These are phyloP conservation scores for Beauveria sp. DNA, from an alignment of 2,329 filamentous ascomycete species.

Conservation along the genomic window DNA sequence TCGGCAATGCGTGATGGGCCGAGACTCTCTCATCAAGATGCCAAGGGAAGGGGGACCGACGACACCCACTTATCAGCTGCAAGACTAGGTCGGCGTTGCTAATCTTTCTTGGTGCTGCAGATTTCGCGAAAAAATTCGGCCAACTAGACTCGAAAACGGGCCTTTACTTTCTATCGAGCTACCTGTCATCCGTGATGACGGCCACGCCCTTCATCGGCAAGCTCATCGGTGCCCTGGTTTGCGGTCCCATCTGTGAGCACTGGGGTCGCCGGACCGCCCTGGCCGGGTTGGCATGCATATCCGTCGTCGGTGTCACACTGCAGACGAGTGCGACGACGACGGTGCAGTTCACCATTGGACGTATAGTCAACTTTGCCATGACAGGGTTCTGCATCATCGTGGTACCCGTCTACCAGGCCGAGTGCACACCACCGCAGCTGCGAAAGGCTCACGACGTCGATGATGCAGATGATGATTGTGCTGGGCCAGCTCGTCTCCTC, in stretches of 20 bases:
- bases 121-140: slow-evolving; percentile 19
- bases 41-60: neutral
- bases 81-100: neutral
- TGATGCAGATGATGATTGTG: slow-evolving; percentile 22
- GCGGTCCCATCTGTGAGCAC: slow-evolving; percentile 18
- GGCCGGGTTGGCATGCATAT: slow-evolving; percentile 15
- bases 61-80: neutral
- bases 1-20: neutral
- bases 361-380: slow-evolving; percentile 23
- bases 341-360: slow-evolving; percentile 23
- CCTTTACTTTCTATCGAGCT: slow-evolving; percentile 15
- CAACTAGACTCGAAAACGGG: slow-evolving; percentile 14
- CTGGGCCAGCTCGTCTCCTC: slow-evolving; percentile 20
- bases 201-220: slow-evolving; percentile 20
- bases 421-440: slow-evolving; percentile 18
- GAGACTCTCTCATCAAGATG: neutral
- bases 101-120: neutral
- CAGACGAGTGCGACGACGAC: slow-evolving; percentile 22
- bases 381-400: slow-evolving; percentile 25
- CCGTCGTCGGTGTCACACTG: slow-evolving; percentile 19
- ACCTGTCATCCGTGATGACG: slow-evolving; percentile 20
- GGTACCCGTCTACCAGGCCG: slow-evolving; percentile 24
- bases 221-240: slow-evolving; percentile 5
- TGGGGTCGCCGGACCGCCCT: slow-evolving; percentile 20
- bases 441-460: slow-evolving; percentile 22